phyloP scores from a whole-genome alignment of 352 stramenopile species.

The Phytophthora multivora region DNA sequence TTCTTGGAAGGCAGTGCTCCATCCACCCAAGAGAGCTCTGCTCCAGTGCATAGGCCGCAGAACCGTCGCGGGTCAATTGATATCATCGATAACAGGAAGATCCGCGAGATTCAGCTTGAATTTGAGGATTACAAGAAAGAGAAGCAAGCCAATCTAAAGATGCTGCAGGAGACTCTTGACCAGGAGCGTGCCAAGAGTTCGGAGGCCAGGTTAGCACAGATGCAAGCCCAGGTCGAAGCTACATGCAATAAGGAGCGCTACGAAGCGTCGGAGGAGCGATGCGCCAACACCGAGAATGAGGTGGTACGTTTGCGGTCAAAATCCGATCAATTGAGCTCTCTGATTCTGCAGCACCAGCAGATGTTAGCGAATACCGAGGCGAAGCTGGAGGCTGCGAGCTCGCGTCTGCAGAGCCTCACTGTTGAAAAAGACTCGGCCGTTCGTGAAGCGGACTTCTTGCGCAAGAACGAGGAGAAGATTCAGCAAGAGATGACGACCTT shows the following conservation, averaged over 20 bases:
- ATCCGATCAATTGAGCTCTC: constrained; percentile 59
- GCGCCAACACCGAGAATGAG: constrained; percentile 66
- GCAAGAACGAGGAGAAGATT: constrained; percentile 68
- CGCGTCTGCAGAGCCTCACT: constrained; percentile 42
- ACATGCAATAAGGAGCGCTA: constrained; percentile 70
- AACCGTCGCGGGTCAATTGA: constrained; percentile 43
- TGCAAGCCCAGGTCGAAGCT: constrained; percentile 75
- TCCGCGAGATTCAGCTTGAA: constrained; percentile 69
- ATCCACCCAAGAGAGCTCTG: constrained; percentile 10
- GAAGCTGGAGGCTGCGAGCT: constrained; percentile 58
- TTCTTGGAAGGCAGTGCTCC: constrained; percentile 40
- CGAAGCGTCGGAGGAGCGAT: constrained; percentile 57
- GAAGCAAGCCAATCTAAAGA: constrained; percentile 65
- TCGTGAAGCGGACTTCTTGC: constrained; percentile 51
- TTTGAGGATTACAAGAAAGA: constrained; percentile 86
- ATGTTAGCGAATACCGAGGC: constrained; percentile 56
- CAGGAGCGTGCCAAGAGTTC: constrained; percentile 54
- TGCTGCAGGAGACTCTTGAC: constrained; percentile 74
- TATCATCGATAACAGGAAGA: constrained; percentile 36
- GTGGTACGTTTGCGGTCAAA: constrained; percentile 61
- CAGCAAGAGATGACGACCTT: constrained; percentile 61
- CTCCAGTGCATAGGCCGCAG: constrained; percentile 11
- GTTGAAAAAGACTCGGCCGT: constrained; percentile 60
- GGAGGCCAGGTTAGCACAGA: constrained; percentile 54
- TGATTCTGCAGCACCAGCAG: constrained; percentile 73